Evolutionary conservation across 768 basidiomycete genomes (phyloP), one percentile per base, ranked within the genome.

Genomic region (Naganishia antarctica): DNA sequence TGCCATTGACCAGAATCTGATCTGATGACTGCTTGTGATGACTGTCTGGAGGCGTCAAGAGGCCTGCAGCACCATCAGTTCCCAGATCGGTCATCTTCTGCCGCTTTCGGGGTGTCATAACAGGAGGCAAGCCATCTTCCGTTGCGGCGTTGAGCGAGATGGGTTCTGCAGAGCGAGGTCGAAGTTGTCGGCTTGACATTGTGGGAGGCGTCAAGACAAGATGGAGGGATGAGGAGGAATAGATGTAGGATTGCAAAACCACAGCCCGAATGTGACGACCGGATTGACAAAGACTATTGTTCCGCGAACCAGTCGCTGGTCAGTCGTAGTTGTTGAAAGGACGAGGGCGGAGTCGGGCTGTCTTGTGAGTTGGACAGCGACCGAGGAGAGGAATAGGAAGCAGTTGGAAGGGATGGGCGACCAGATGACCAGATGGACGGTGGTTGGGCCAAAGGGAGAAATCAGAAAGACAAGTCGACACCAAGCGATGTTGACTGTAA

Each of bases 31-130:
- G 62, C 26, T 57, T 57, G 53, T 57, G 53, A 6, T 37, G 53
- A 13, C 53, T 57, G 15, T 57, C 53, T 4, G 62, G 62, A 13
- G 62, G 62, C 16, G 62, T 63, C 34, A 63, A 26, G 15, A 63
- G 32, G 2, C 62, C 62, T 12, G 26, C 18, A 3, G 43, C 21
- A 28, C 44, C 40, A 32, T 25, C 41, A 37, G 45, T 15, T 29
- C 21, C 49, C 26, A 43, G 26, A 23, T 53, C 62, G 13, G 46
- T 44, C 5, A 25, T 60, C 32, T 47, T 60, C 31, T 60, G 53
- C n/a, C 53, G 53, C n/a, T 57, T 57, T 21, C 34, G 18, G 37
- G 53, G 53, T 18, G 53, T 57, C 21, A 37, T 25, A 8, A 40
- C 32, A n/a, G 53, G 23, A 16, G 37, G 32, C 12, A 29, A 23